These are phyloP conservation scores for Fragosphaeria purpurea DNA, from an alignment of 2,329 filamentous ascomycete species.

Conservation along the genomic window DNA sequence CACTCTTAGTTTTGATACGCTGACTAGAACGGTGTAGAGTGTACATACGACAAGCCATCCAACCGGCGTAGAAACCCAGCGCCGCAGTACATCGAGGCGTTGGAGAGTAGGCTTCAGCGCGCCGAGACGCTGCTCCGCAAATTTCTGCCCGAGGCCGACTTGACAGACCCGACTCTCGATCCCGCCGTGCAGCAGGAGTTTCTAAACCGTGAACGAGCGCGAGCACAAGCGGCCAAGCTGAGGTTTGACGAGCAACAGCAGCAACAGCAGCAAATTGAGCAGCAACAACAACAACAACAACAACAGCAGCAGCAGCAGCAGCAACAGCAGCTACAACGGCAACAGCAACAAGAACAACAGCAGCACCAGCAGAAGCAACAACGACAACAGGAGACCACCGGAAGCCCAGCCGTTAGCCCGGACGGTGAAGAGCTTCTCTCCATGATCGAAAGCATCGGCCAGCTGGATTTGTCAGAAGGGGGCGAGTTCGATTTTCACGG, in stretches of 20 bases:
- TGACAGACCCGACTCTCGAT: slow-evolving; percentile 78
- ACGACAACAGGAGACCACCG: slow-evolving; percentile 5
- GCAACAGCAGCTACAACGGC: slow-evolving; percentile 13
- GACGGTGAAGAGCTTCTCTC: slow-evolving; percentile 52
- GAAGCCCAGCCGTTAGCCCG: background rate
- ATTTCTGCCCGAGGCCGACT: slow-evolving; percentile 72
- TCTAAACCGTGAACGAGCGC: slow-evolving; percentile 43
- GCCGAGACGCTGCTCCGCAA: slow-evolving; percentile 71
- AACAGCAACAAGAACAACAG: slow-evolving; percentile 39
- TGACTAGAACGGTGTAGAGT: slow-evolving; percentile 46
- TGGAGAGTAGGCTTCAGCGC: slow-evolving; percentile 73
- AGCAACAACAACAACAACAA: slow-evolving; percentile 5
- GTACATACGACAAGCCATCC: slow-evolving; percentile 90
- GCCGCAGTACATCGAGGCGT: slow-evolving; percentile 83
- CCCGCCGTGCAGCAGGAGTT: slow-evolving; percentile 62
- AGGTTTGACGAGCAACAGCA: slow-evolving; percentile 23
- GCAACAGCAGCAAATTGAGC: background rate
- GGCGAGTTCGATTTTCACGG: slow-evolving; percentile 95
- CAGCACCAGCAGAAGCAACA: slow-evolving; percentile 30
- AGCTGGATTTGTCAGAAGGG: slow-evolving; percentile 81
- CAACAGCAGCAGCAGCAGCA: slow-evolving; percentile 5
- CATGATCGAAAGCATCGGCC: slow-evolving; percentile 89
- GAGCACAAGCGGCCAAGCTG: slow-evolving; percentile 33
- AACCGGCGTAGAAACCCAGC: slow-evolving; percentile 84
- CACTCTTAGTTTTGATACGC: background rate